These are phyloP conservation scores for Chrysophaeum taylorii DNA, from an alignment of 352 stramenopile species.

Conservation along the genomic window DNA sequence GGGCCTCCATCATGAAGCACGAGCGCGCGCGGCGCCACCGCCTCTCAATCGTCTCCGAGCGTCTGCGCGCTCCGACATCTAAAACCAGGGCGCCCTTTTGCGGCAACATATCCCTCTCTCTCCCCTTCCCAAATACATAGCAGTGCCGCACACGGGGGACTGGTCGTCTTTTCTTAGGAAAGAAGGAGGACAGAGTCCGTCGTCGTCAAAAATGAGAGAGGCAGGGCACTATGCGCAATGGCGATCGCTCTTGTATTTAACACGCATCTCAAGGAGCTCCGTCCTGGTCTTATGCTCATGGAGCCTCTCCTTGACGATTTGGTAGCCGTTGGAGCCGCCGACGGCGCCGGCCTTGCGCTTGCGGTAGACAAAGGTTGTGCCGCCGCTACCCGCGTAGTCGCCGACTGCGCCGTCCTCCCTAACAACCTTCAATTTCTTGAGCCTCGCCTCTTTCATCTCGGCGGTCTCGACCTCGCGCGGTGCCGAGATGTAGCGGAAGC, in stretches of 20 bases:
- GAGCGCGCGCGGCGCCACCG: too few relatives aligned
- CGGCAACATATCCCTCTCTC: too few relatives aligned
- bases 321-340: conserved; percentile 49
- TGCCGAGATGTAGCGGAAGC: conserved; percentile 72
- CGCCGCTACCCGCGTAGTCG: conserved; percentile 69
- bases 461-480: conserved; percentile 49
- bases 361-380: conserved; percentile 55
- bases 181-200: too few relatives aligned
- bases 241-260: conserved; percentile 69
- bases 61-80: too few relatives aligned
- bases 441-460: conserved; percentile 29
- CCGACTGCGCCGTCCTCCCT: conserved; percentile 51
- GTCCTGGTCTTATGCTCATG: conserved; percentile 56
- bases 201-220: not conserved
- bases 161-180: too few relatives aligned
- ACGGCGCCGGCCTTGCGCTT: conserved; percentile 67
- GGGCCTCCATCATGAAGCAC: too few relatives aligned
- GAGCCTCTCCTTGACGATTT: conserved; percentile 63
- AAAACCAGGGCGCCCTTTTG: too few relatives aligned
- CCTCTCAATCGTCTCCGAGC: too few relatives aligned
- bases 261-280: conserved; percentile 63
- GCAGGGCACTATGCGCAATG: conserved; percentile 10
- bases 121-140: too few relatives aligned
- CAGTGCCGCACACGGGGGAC: too few relatives aligned
- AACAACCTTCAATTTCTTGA: conserved; percentile 40